phyloP scores from a whole-genome alignment of 129 eudicot genomes.

The Logfia minima region DNA sequence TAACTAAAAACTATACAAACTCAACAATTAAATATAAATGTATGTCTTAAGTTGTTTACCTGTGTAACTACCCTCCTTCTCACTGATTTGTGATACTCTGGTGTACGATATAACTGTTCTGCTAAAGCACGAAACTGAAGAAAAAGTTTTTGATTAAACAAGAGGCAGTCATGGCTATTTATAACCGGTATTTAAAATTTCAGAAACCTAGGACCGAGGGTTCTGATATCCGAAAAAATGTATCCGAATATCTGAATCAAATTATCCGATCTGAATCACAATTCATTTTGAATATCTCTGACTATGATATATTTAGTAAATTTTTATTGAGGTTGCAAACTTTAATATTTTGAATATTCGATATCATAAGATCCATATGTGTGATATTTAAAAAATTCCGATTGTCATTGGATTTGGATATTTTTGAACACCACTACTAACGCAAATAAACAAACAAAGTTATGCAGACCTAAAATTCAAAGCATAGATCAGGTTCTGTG shows the following conservation, averaged over 20 bases:
- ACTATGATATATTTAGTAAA: too few relatives aligned
- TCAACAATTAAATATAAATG: slow-evolving; percentile 2
- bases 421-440: neutral
- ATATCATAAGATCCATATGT: too few relatives aligned
- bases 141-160: neutral
- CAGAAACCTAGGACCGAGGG: neutral
- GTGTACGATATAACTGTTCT: slow-evolving; percentile 24
- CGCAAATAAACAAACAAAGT: neutral
- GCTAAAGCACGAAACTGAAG: slow-evolving; percentile 35
- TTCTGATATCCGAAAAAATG: too few relatives aligned
- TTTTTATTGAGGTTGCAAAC: too few relatives aligned
- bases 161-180: neutral
- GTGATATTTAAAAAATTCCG: too few relatives aligned
- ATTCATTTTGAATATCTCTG: too few relatives aligned
- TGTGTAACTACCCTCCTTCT: slow-evolving; percentile 15
- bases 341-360: too few relatives aligned
- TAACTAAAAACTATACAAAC: neutral
- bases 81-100: slow-evolving; percentile 25
- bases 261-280: neutral
- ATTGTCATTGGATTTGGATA: too few relatives aligned
- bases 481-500: neutral
- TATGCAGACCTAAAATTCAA: neutral
- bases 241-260: neutral
- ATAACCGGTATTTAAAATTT: neutral
- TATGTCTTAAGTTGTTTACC: slow-evolving; percentile 3